A percentile compares a stretch with the other conserved stretches of the same genome.
phyloP scores from a whole-genome alignment of 148 eudicot genomes.

The Pouteria glomerata region DNA sequence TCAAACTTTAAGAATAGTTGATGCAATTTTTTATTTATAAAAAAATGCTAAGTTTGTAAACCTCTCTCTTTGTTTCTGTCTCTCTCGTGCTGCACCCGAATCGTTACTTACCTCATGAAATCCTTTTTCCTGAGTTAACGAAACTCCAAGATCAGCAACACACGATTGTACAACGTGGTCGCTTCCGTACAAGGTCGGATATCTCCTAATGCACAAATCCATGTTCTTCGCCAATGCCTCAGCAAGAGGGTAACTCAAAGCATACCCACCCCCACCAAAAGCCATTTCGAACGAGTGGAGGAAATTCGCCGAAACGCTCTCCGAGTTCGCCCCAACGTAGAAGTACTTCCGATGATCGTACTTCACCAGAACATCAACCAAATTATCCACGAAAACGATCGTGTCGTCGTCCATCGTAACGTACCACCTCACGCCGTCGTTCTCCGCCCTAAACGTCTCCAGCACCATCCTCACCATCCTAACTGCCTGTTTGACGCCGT shows the following conservation, averaged over 20 bases:
- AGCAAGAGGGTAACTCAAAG: slow-evolving; percentile 70
- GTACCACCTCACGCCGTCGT: slow-evolving; percentile 48
- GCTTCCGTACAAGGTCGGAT: slow-evolving; percentile 51
- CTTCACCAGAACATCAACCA: slow-evolving; percentile 38
- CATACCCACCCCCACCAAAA: slow-evolving; percentile 82
- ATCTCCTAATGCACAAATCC: slow-evolving; percentile 64
- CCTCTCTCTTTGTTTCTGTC: too few relatives aligned
- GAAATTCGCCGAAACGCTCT: slow-evolving; percentile 30
- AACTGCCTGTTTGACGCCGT: slow-evolving; percentile 29
- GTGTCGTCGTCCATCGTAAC: slow-evolving; percentile 62
- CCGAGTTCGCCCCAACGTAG: slow-evolving; percentile 57
- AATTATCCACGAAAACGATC: slow-evolving; percentile 37
- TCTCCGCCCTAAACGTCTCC: slow-evolving; percentile 34
- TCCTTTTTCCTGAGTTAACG: slow-evolving; percentile 63
- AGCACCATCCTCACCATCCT: slow-evolving; percentile 38
- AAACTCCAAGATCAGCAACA: slow-evolving; percentile 65
- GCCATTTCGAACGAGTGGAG: slow-evolving; percentile 47
- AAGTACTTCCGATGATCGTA: slow-evolving; percentile 54
- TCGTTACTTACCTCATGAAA: slow-evolving; percentile 82
- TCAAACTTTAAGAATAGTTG: too few relatives aligned
- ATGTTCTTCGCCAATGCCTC: slow-evolving; percentile 50
- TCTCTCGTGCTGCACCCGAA: too few relatives aligned
- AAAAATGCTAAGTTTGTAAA: too few relatives aligned
- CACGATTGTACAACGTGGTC: slow-evolving; percentile 61
- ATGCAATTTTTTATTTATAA: too few relatives aligned